Conservation (phyloP, 495 filamentous ascomycete genomes). For the Astrocystis sublimbata region DNA sequence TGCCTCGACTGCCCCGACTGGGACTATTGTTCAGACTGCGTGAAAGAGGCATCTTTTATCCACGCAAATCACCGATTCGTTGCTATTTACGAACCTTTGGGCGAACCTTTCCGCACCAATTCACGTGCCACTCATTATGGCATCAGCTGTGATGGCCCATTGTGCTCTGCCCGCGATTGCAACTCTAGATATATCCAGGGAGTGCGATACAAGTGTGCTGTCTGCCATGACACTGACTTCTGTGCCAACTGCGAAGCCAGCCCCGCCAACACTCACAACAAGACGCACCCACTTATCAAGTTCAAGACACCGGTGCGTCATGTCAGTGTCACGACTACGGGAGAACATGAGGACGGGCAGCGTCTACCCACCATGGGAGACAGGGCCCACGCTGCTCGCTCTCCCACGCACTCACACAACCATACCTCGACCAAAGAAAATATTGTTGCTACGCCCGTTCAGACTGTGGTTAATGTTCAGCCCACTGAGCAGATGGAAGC, state of each 20-base stretch:
- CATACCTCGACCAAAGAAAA: conserved; percentile 44
- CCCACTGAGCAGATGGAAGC: conserved; percentile 46
- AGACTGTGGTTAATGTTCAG: conserved; percentile 72
- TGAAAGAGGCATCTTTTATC: conserved; percentile 60
- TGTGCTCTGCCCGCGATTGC: conserved; percentile 65
- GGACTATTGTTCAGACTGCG: conserved; percentile 89
- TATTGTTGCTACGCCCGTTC: conserved; percentile 63
- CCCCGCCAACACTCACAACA: conserved; percentile 83
- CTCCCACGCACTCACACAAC: conserved; percentile 50
- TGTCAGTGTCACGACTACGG: conserved; percentile 82
- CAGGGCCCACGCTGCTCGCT: conserved; percentile 32
- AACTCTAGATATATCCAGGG: conserved; percentile 71
- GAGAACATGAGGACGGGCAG: conserved; percentile 67
- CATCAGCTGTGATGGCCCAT: conserved; percentile 93
- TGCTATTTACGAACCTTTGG: conserved; percentile 77
- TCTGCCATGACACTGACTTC: conserved; percentile 96
- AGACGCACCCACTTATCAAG: conserved; percentile 93
- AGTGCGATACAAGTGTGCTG: conserved; percentile 92
- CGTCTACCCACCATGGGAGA: conserved; percentile 69
- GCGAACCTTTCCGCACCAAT: conserved; percentile 43
- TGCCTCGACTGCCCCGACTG: conserved; percentile 96
- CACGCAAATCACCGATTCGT: conserved; percentile 92
- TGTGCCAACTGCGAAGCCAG: conserved; percentile 91
- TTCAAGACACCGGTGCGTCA: conserved; percentile 92
- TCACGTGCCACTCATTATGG: conserved; percentile 67